Percentiles rank a stretch among this genome's conserved stretches.
Conservation (phyloP, 306 rosid genomes). For the Cucurbita ficifolia region DNA sequence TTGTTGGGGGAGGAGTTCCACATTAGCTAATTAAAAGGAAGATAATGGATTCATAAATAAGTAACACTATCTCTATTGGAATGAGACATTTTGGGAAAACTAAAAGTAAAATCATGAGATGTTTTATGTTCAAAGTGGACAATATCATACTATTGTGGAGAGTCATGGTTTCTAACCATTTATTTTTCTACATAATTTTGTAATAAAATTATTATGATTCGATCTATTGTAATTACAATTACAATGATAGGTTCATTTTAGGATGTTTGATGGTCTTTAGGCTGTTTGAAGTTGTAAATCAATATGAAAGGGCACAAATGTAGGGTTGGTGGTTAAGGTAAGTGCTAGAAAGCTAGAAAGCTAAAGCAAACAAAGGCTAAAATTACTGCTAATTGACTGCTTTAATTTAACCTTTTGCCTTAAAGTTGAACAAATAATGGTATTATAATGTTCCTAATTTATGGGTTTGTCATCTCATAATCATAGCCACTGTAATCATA, state of each 20-base stretch:
- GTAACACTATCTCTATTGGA: too few species aligned
- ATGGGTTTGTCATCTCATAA: not conserved
- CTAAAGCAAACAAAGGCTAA: not conserved
- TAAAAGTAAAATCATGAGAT: too few species aligned
- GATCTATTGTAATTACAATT: not conserved
- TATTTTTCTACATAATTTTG: not conserved
- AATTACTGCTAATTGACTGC: not conserved
- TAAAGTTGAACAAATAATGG: not conserved
- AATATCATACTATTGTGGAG: too few species aligned
- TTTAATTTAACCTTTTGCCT: not conserved
- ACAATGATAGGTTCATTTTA: not conserved
- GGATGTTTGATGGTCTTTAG: not conserved
- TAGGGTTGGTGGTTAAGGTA: not conserved
- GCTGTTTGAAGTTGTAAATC: not conserved
- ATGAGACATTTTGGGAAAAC: fast-evolving
- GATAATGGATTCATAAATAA: too few species aligned
- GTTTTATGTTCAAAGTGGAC: too few species aligned
- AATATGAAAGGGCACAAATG: not conserved
- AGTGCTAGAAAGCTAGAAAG: not conserved
- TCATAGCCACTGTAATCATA: not conserved
- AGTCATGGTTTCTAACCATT: too few species aligned
- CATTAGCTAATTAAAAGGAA: too few species aligned
- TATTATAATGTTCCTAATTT: not conserved
- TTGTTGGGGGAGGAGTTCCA: too few species aligned
- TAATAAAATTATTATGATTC: not conserved